These are phyloP conservation scores for Dactylella cylindrospora DNA, from an alignment of 2,329 filamentous ascomycete species.

Conservation along the genomic window DNA sequence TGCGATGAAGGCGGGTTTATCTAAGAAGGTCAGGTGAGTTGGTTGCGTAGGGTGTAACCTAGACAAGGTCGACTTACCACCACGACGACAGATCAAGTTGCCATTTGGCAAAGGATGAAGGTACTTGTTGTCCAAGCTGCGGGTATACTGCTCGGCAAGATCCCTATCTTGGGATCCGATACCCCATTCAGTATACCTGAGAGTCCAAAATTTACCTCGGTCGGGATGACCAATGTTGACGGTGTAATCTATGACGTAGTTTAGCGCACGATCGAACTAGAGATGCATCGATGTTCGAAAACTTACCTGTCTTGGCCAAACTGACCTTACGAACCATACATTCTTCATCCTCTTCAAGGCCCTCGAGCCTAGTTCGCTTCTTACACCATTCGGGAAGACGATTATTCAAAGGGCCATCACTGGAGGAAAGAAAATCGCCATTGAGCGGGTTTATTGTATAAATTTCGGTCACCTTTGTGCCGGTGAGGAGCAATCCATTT, in stretches of 20 bases:
- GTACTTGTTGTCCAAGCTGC: slow-evolving; percentile 82
- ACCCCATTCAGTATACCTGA: slow-evolving; percentile 92
- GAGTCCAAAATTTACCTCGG: slow-evolving; percentile 75
- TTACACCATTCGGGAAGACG: slow-evolving; percentile 35
- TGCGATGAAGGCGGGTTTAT: slow-evolving; percentile 59
- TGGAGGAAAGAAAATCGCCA: slow-evolving; percentile 21
- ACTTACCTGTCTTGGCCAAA: slow-evolving; percentile 27
- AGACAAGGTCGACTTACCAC: slow-evolving; percentile 65
- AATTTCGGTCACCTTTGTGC: slow-evolving; percentile 29
- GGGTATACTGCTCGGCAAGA: slow-evolving; percentile 76
- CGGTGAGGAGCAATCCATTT: slow-evolving; percentile 25
- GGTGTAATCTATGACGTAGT: slow-evolving; percentile 71
- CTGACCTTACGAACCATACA: slow-evolving; percentile 30
- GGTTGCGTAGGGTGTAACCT: slow-evolving; percentile 65
- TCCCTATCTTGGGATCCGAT: slow-evolving; percentile 90
- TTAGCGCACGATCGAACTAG: too few species aligned
- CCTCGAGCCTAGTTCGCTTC: slow-evolving; percentile 30
- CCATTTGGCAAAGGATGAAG: slow-evolving; percentile 86
- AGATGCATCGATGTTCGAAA: too few species aligned
- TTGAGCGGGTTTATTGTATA: slow-evolving; percentile 37
- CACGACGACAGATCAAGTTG: slow-evolving; percentile 48
- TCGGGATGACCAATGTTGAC: slow-evolving; percentile 78
- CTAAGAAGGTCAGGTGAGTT: slow-evolving; percentile 50
- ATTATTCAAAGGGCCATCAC: slow-evolving; percentile 19
- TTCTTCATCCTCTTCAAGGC: slow-evolving; percentile 33